A percentile compares a stretch with the other conserved stretches of the same genome.
Evolutionary conservation across 805 yeast genomes (phyloP).

Genomic region (Jamesozyma lodderae): DNA sequence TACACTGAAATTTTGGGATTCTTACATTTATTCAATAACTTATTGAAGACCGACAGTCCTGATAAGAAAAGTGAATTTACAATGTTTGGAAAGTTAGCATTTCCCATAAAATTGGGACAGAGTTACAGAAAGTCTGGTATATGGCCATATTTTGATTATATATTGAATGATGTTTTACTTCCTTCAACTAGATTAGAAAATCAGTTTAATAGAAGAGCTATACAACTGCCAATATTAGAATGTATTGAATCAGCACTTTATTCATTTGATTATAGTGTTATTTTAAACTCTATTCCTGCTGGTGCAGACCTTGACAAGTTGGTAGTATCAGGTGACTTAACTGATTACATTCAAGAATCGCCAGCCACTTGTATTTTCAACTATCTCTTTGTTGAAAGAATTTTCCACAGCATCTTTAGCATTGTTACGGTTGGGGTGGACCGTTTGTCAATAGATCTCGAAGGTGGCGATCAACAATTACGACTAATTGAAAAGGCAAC

Average conservation of each 20-base stretch:
- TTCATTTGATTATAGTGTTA: conserved; percentile 44
- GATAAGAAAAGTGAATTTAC: conserved; percentile 20
- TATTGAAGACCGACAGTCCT: conserved; percentile 30
- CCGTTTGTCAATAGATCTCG: conserved; percentile 27
- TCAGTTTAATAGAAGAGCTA: conserved; percentile 29
- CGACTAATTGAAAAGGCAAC: conserved; percentile 37
- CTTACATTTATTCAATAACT: conserved; percentile 39
- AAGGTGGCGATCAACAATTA: conserved; percentile 20
- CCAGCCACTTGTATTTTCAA: conserved; percentile 62
- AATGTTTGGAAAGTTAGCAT: conserved; percentile 40
- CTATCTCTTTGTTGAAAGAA: conserved; percentile 50
- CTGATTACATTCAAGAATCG: conserved; percentile 48
- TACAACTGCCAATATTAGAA: conserved; percentile 48
- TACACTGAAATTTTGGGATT: conserved; percentile 56
- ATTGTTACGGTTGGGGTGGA: conserved; percentile 57
- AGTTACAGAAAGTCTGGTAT: conserved; percentile 56
- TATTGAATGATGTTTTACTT: conserved; percentile 57
- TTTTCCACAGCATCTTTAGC: conserved; percentile 46
- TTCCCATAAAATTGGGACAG: conserved; percentile 56
- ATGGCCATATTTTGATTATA: conserved; percentile 71
- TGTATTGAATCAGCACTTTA: conserved; percentile 41
- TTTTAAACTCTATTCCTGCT: conserved; percentile 44
- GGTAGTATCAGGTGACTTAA: conserved; percentile 37
- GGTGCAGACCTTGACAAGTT: conserved; percentile 43
- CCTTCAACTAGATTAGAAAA: conserved; percentile 34